Evolutionary conservation across 2,329 filamentous ascomycete genomes (phyloP).

Genomic region (Cladosporium oxysporum): DNA sequence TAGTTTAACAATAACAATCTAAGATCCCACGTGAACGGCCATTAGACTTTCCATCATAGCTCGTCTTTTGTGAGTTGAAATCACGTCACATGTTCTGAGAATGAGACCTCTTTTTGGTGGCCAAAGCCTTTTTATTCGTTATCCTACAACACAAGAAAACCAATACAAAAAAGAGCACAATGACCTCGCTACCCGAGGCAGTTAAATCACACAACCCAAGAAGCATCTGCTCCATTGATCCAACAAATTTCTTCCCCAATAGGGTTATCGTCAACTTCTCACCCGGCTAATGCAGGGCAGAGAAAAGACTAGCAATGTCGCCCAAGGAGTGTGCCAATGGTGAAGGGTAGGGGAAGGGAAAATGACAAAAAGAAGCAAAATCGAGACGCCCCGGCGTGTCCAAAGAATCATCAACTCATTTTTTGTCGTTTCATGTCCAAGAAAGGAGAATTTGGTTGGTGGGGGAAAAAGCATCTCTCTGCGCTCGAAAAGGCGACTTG

Average conservation of each 20-base stretch:
- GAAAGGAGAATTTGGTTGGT: not conserved
- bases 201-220: not conserved
- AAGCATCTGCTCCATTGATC: not conserved
- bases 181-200: not conserved
- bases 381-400: not conserved
- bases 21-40: not conserved
- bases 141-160: conserved; percentile 19
- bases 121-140: conserved; percentile 19
- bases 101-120: conserved; percentile 1
- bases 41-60: not conserved
- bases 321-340: not conserved
- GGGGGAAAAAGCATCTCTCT: not conserved
- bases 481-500: not conserved
- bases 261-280: not conserved
- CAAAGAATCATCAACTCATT: conserved; percentile 7
- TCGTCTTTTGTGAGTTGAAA: not conserved
- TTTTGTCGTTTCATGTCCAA: conserved; percentile 14
- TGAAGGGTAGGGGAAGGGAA: not conserved
- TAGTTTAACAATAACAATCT: not conserved
- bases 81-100: not conserved
- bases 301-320: not conserved
- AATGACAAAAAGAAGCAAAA: not conserved
- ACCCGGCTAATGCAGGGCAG: not conserved
- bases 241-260: not conserved
- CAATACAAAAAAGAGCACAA: not conserved